phyloP scores from a whole-genome alignment of 1,284 basidiomycete genomes.

The Cystobasidium slooffiae region DNA sequence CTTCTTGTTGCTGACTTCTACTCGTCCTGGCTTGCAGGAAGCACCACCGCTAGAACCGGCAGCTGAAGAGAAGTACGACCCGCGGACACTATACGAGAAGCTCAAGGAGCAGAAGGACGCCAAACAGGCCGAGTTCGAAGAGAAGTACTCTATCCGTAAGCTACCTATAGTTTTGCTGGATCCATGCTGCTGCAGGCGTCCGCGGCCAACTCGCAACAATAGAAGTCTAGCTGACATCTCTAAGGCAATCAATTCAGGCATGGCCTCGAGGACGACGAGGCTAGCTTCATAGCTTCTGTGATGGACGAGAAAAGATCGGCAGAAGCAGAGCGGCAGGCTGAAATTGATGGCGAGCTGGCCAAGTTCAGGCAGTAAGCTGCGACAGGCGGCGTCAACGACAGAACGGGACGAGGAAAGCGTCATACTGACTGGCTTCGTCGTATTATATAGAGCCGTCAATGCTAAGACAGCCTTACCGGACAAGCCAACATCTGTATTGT shows the following conservation, averaged over 20 bases:
- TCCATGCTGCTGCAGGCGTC: background rate
- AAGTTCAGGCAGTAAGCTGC: conserved; percentile 32
- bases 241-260: conserved; percentile 42
- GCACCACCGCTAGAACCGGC: conserved; percentile 15
- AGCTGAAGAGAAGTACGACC: conserved; percentile 37
- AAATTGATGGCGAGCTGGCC: conserved; percentile 40
- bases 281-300: conserved; percentile 27
- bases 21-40: background rate
- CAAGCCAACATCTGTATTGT: background rate
- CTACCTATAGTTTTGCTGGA: background rate
- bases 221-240: conserved; percentile 17
- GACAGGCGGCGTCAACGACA: too few relatives aligned
- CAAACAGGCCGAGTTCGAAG: conserved; percentile 44
- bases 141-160: conserved; percentile 42
- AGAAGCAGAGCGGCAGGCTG: conserved; percentile 35
- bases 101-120: conserved; percentile 37
- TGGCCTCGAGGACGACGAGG: conserved; percentile 38
- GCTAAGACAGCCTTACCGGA: conserved; percentile 8
- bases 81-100: conserved; percentile 31
- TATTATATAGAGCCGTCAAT: too few relatives aligned
- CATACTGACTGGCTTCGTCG: too few relatives aligned
- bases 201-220: too few relatives aligned
- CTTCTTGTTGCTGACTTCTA: background rate
- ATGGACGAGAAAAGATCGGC: conserved; percentile 23
- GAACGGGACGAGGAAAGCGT: too few relatives aligned